Evolutionary conservation across 2,329 filamentous ascomycete species (phyloP).

Genomic region (Botrytis pseudocinerea): DNA sequence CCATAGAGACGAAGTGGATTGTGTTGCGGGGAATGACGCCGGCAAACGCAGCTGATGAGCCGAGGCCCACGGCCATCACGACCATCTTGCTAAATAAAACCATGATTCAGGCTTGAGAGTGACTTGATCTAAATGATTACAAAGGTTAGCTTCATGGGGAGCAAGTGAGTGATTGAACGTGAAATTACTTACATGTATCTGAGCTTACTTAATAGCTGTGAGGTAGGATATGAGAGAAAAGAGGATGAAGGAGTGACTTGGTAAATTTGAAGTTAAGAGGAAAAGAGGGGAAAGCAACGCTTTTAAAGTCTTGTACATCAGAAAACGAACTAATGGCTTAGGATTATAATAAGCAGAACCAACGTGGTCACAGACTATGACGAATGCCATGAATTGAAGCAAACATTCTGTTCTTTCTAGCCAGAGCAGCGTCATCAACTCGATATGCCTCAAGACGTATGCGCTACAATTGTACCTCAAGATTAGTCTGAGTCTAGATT

Average conservation of each 20-base stretch:
- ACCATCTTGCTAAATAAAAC: accelerated
- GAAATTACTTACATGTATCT: not conserved
- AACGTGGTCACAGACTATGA: not conserved
- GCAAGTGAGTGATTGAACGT: not conserved
- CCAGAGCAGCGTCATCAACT: too few species aligned
- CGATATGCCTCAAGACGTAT: not conserved
- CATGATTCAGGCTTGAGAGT: not conserved
- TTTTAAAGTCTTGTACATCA: not conserved
- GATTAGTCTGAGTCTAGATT: not conserved
- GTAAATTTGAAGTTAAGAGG: too few species aligned
- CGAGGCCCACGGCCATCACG: accelerated
- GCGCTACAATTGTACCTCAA: not conserved
- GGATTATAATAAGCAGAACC: not conserved
- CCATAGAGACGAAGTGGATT: not conserved
- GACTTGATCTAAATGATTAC: not conserved
- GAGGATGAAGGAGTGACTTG: not conserved
- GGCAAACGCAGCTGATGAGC: not conserved
- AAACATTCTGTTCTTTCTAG: not conserved
- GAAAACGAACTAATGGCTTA: not conserved
- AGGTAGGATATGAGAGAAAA: not conserved
- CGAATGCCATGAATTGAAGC: not conserved
- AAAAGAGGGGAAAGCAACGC: too few species aligned
- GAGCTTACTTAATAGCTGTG: not conserved
- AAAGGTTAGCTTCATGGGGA: not conserved
- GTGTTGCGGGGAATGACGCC: not conserved